These are phyloP conservation scores for Pyracantha coccinea DNA, from an alignment of 331 rosid species.

Conservation along the genomic window DNA sequence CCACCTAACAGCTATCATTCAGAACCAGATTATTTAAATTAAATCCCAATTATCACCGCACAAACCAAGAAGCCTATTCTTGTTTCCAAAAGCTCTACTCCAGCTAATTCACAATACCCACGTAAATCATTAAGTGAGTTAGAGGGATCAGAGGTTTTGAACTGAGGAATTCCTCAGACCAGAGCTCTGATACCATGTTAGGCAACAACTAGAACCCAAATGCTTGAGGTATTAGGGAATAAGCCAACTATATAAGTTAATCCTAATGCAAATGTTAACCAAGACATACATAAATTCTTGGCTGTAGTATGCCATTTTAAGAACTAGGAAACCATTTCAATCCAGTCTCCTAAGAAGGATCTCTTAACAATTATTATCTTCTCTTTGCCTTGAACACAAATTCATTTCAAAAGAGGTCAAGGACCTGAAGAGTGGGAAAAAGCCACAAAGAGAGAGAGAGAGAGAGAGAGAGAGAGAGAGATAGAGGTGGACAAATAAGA, in stretches of 20 bases:
- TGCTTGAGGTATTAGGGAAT: neutral
- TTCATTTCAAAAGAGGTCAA: too few species aligned
- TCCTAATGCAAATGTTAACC: neutral
- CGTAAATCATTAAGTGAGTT: neutral
- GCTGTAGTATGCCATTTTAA: neutral
- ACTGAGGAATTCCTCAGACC: neutral
- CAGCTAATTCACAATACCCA: too few species aligned
- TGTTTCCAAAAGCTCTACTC: too few species aligned
- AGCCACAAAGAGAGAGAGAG: too few species aligned
- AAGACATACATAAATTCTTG: neutral
- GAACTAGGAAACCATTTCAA: neutral
- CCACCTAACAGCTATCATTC: too few species aligned
- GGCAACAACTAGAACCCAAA: neutral
- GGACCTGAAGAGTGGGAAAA: too few species aligned
- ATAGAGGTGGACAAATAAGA: too few species aligned
- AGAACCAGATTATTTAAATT: too few species aligned
- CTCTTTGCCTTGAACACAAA: too few species aligned
- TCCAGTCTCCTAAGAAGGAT: neutral
- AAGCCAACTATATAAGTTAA: neutral
- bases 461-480: too few species aligned
- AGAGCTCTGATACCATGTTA: neutral
- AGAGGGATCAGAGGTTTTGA: neutral
- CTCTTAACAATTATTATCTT: neutral
- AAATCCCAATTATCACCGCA: too few species aligned
- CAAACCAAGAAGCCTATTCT: too few species aligned